These are phyloP conservation scores for Odontarrhena argentea DNA, from an alignment of 345 rosid species.

Conservation along the genomic window DNA sequence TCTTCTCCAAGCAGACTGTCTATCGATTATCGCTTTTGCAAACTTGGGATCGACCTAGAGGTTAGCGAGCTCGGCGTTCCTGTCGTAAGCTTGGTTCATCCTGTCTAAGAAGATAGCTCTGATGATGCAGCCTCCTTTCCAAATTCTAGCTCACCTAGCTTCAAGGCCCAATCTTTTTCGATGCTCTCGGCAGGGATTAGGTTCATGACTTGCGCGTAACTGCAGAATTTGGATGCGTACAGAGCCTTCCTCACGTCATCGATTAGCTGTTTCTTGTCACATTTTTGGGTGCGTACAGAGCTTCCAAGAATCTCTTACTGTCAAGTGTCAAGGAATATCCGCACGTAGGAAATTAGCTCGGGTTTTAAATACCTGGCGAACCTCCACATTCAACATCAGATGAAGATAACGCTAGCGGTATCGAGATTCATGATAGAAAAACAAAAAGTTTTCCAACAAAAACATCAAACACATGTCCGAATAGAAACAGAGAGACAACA, in stretches of 20 bases:
- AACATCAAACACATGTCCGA: neutral
- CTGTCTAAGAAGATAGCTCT: constrained; percentile 90
- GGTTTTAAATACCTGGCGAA: constrained; percentile 72
- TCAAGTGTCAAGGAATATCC: constrained; percentile 62
- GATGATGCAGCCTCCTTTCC: constrained; percentile 99
- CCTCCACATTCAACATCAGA: constrained; percentile 79
- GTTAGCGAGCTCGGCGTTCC: constrained; percentile 82
- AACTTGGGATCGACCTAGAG: constrained; percentile 95
- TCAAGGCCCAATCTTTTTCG: constrained; percentile 84
- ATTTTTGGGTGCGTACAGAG: constrained; percentile 42
- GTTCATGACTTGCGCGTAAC: constrained; percentile 98
- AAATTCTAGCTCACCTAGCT: constrained; percentile 92
- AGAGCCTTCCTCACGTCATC: constrained; percentile 92
- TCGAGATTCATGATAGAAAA: constrained; percentile 68
- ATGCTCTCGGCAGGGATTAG: constrained; percentile 85
- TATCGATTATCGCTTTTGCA: constrained; percentile 84
- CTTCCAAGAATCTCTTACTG: constrained; percentile 73
- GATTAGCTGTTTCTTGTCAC: constrained; percentile 78
- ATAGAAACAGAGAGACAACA: too few species aligned
- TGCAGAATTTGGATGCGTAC: constrained; percentile 90
- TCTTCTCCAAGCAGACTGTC: constrained; percentile 95
- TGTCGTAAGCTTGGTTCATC: constrained; percentile 93
- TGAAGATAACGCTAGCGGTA: constrained; percentile 92
- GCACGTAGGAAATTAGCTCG: constrained; percentile 65
- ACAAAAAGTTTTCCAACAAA: constrained; percentile 2